Evolutionary conservation across 164 flowering plant genomes (phyloP).

Genomic region (Echeveria elegans): DNA sequence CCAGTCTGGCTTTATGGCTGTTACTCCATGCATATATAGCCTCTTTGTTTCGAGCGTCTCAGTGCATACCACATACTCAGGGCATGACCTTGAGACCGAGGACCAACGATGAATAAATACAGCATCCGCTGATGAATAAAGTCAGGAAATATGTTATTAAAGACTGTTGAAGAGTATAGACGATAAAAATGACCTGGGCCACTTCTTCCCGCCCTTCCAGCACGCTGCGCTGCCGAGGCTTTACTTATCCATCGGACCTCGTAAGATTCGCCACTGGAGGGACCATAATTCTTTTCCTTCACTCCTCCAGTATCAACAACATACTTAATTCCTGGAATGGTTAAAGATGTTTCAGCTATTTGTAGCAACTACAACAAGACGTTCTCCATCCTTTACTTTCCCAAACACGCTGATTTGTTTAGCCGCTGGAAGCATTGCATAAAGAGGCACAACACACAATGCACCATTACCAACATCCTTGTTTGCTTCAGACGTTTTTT

Average conservation of each 20-base stretch:
- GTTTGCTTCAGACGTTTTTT: slow-evolving; percentile 15
- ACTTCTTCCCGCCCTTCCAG: slow-evolving; percentile 97
- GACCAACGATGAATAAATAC: slow-evolving; percentile 77
- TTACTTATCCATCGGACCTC: too few relatives aligned
- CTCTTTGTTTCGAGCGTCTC: slow-evolving; percentile 63
- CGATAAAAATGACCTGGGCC: slow-evolving; percentile 95
- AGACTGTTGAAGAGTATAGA: too few relatives aligned
- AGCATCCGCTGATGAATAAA: too few relatives aligned
- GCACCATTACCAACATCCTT: slow-evolving; percentile 22
- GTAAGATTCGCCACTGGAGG: slow-evolving; percentile 69
- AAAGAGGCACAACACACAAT: too few relatives aligned
- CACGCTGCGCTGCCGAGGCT: slow-evolving; percentile 98
- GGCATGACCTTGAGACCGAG: slow-evolving; percentile 41
- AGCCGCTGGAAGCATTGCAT: slow-evolving; percentile 87
- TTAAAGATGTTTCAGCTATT: slow-evolving; percentile 94
- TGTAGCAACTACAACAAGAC: slow-evolving; percentile 95
- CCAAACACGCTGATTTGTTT: slow-evolving; percentile 81
- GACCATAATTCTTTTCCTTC: slow-evolving; percentile 73
- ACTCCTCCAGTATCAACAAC: too few relatives aligned
- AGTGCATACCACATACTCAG: too few relatives aligned
- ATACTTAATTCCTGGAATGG: too few relatives aligned
- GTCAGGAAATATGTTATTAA: too few relatives aligned
- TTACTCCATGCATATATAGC: slow-evolving; percentile 84
- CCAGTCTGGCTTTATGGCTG: slow-evolving; percentile 56
- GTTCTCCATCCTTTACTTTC: slow-evolving; percentile 60